phyloP scores from a whole-genome alignment of 371 early-diverging fungal species.

The Mortierella sp. region DNA sequence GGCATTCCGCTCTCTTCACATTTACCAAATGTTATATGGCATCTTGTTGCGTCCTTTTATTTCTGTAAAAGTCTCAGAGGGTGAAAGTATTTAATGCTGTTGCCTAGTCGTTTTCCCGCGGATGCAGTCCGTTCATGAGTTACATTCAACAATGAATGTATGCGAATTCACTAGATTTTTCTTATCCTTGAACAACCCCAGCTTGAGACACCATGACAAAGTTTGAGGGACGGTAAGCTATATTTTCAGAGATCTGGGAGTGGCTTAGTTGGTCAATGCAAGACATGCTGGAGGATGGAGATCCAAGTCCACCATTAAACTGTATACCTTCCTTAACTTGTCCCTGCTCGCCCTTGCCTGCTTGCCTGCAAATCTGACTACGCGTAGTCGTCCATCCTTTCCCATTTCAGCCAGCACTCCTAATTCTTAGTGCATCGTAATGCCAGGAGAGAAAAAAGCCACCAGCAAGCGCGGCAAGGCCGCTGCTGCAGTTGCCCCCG shows the following conservation, averaged over 20 bases:
- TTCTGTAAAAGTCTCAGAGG: background rate
- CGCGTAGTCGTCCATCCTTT: constrained; percentile 3
- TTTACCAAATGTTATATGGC: constrained; percentile 70
- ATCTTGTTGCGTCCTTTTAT: constrained; percentile 30
- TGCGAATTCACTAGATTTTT: background rate
- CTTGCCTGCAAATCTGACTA: background rate
- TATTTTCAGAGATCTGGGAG: background rate
- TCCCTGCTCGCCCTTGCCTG: background rate
- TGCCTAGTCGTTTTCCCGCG: too few relatives aligned
- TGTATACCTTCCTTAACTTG: background rate
- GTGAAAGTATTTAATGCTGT: background rate
- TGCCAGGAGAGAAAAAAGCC: constrained; percentile 46
- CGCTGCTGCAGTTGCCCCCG: constrained; percentile 18
- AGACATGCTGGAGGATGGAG: constrained; percentile 5
- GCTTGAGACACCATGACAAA: too few relatives aligned
- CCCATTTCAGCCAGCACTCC: background rate
- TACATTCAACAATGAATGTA: too few relatives aligned
- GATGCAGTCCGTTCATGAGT: background rate
- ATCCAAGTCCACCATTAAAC: constrained; percentile 1
- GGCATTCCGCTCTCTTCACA: background rate
- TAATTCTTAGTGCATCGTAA: constrained; percentile 9
- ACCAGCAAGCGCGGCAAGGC: constrained; percentile 30
- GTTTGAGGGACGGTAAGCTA: too few relatives aligned
- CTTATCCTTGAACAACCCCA: too few relatives aligned
- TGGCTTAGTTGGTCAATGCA: constrained; percentile 11